phyloP scores from a whole-genome alignment of 106 monocot genomes.

The Dioscorea zingiberensis region DNA sequence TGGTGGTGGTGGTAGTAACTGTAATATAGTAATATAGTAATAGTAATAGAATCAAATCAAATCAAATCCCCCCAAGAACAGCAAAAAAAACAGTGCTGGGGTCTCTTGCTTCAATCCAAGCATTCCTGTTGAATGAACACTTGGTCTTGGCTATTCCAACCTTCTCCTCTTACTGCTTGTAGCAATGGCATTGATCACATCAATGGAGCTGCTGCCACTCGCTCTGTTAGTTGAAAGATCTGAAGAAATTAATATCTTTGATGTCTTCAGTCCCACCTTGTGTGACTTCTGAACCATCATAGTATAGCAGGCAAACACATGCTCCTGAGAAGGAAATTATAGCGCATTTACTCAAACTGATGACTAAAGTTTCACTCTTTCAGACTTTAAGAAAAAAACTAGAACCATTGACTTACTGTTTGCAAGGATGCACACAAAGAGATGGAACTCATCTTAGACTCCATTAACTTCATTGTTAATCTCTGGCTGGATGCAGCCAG shows the following conservation, averaged over 20 bases:
- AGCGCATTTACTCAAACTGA: conserved; percentile 5
- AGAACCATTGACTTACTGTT: neutral
- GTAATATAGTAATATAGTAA: too few relatives aligned
- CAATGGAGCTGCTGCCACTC: conserved; percentile 9
- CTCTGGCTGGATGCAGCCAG: conserved; percentile 40
- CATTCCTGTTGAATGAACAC: conserved; percentile 7
- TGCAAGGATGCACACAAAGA: conserved; percentile 9
- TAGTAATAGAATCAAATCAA: conserved; percentile 10
- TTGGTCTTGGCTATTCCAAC: conserved; percentile 11
- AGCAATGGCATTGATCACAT: conserved; percentile 2
- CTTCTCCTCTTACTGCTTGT: conserved; percentile 48
- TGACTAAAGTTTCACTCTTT: too few relatives aligned
- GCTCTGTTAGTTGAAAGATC: conserved; percentile 9
- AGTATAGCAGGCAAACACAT: conserved; percentile 66
- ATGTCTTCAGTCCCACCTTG: conserved; percentile 22
- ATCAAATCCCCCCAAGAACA: conserved; percentile 8
- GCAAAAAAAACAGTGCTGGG: conserved; percentile 12
- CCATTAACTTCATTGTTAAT: conserved; percentile 35
- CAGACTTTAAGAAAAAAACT: too few relatives aligned
- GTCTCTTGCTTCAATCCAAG: neutral
- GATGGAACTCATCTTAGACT: conserved; percentile 31
- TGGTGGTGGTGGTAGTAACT: too few relatives aligned
- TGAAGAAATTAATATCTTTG: conserved; percentile 17
- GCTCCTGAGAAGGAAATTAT: conserved; percentile 35
- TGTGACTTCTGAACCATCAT: conserved; percentile 52